Conservation (phyloP, 805 yeast species). For the Wickerhamomyces alni region DNA sequence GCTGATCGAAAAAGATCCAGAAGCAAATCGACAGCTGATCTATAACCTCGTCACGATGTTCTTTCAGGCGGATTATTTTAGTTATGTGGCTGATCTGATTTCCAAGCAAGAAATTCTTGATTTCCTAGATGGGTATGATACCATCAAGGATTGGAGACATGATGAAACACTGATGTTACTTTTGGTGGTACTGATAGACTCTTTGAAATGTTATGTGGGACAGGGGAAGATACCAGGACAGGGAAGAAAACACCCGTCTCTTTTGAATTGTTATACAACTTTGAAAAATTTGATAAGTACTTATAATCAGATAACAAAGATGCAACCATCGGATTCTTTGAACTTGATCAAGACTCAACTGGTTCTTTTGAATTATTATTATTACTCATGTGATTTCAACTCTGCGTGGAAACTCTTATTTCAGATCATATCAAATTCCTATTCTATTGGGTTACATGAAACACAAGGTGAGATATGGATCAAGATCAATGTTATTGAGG, state of each 20-base stretch:
- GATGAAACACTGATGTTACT: constrained; percentile 18
- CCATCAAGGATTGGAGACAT: constrained; percentile 7
- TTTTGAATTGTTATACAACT: constrained; percentile 1
- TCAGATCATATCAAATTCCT: constrained; percentile 18
- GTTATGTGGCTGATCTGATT: constrained; percentile 13
- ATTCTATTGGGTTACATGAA: constrained; percentile 15
- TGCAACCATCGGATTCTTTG: constrained; percentile 12
- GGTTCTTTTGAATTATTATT: constrained; percentile 14
- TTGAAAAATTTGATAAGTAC: constrained; percentile 2
- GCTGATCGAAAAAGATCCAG: constrained; percentile 2
- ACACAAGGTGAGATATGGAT: constrained; percentile 16
- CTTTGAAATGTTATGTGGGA: constrained; percentile 10
- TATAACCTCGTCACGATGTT: constrained; percentile 8
- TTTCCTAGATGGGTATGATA: constrained; percentile 8
- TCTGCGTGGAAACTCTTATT: constrained; percentile 19
- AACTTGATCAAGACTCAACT: constrained; percentile 16
- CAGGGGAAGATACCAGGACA: no score
- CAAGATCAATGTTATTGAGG: constrained; percentile 15
- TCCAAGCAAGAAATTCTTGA: constrained; percentile 7
- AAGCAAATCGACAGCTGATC: constrained; percentile 7
- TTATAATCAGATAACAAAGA: constrained; percentile 15
- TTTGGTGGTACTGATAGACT: constrained; percentile 15
- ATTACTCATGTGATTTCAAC: constrained; percentile 11
- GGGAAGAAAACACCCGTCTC: no score
- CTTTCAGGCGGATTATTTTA: constrained; percentile 8